phyloP scores from a whole-genome alignment of 768 basidiomycete species.

The Tricholoma matsutake region DNA sequence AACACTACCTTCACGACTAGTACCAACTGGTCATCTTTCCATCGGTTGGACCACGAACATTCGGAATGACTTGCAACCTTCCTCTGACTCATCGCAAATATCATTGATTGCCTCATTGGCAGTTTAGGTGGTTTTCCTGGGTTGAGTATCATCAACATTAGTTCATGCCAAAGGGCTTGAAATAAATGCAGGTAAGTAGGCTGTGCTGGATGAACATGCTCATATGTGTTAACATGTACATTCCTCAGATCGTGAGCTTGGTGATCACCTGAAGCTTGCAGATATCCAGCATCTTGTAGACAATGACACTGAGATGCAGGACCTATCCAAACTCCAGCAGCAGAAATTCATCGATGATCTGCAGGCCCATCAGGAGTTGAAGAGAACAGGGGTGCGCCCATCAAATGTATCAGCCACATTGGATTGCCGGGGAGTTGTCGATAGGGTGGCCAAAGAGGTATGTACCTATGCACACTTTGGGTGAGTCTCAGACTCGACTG shows the following conservation, averaged over 20 bases:
- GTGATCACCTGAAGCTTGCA: background rate
- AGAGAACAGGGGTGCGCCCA: background rate
- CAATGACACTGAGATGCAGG: background rate
- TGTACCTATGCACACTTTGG: background rate
- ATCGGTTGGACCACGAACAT: no score
- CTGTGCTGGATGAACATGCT: background rate
- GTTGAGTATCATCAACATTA: no score
- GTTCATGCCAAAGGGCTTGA: background rate
- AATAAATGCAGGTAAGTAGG: background rate
- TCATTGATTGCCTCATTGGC: no score
- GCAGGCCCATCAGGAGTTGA: background rate
- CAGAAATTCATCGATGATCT: background rate
- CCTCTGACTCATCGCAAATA: no score
- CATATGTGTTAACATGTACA: background rate
- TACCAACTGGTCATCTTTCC: background rate
- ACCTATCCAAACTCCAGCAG: constrained; percentile 1
- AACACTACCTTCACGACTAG: no score
- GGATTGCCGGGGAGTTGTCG: background rate
- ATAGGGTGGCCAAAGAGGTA: background rate
- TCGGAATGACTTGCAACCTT: no score
- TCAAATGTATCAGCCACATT: background rate
- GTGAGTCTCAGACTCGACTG: background rate
- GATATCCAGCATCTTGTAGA: background rate
- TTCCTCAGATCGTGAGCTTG: background rate
- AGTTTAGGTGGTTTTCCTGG: no score